Percentiles rank a stretch among this genome's conserved stretches.
These are phyloP conservation scores for Neurospora sp. DNA, from an alignment of 495 filamentous ascomycete species.

Conservation along the genomic window DNA sequence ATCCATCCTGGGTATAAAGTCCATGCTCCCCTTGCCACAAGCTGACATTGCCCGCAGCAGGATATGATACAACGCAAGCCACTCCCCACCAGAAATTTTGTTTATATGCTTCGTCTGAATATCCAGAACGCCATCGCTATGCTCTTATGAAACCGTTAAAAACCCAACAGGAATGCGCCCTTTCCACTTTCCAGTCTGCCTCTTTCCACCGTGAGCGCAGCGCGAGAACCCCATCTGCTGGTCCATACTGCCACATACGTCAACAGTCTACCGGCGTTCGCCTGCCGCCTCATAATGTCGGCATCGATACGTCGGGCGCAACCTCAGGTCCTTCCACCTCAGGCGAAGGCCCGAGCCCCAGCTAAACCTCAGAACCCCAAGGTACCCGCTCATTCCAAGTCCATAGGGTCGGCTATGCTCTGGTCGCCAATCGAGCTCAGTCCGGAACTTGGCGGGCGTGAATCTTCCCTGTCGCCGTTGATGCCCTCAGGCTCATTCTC, in stretches of 20 bases:
- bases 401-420: conserved; percentile 32
- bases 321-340: background rate
- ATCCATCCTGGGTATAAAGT: background rate
- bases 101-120: background rate
- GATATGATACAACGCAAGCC: background rate
- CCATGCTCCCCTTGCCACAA: background rate
- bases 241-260: background rate
- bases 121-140: conserved; percentile 23
- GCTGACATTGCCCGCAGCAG: background rate
- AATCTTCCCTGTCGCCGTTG: conserved; percentile 19
- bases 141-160: conserved; percentile 1
- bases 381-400: conserved; percentile 5
- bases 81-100: background rate
- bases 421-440: conserved; percentile 41
- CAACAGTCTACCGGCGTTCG: background rate
- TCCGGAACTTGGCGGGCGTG: conserved; percentile 38
- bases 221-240: background rate
- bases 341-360: background rate
- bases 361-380: conserved; percentile 6
- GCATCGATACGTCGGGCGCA: background rate
- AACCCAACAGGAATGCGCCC: background rate
- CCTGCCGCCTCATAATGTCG: background rate
- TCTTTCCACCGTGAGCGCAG: background rate
- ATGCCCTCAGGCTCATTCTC: background rate
- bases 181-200: background rate